A percentile compares a stretch with the other conserved stretches of the same genome.
These are phyloP conservation scores for Penicillium canescens DNA, from an alignment of 495 filamentous ascomycete species.

Conservation along the genomic window DNA sequence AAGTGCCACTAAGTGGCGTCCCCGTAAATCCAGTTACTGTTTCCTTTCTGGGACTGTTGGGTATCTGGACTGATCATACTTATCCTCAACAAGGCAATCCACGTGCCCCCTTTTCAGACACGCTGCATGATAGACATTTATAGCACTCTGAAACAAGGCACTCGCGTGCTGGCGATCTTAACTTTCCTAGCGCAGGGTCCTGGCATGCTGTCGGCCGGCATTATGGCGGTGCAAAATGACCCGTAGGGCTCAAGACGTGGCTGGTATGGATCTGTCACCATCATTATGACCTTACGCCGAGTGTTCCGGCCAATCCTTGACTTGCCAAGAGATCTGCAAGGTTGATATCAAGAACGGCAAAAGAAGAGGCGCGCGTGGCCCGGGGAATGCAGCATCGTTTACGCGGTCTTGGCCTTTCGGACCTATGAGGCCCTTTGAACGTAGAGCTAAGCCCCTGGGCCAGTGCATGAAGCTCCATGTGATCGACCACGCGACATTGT, in stretches of 20 bases:
- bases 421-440: no score
- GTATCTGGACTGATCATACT: conserved; percentile 21
- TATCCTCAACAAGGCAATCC: conserved; percentile 4
- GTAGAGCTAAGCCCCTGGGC: conserved; percentile 12
- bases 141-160: conserved; percentile 15
- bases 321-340: conserved; percentile 4
- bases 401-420: no score
- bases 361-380: conserved; percentile 18
- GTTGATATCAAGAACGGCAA: conserved; percentile 2
- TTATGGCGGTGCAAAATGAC: conserved; percentile 18
- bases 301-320: background rate
- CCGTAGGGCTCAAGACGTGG: conserved; percentile 13
- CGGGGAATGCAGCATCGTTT: conserved; percentile 13
- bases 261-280: conserved; percentile 19
- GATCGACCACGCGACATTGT: conserved; percentile 40
- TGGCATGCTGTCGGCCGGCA: conserved; percentile 16
- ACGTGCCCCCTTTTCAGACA: conserved; percentile 18
- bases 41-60: background rate
- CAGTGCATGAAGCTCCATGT: conserved; percentile 28
- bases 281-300: background rate
- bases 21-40: background rate
- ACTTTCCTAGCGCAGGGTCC: background rate
- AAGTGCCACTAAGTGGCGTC: background rate
- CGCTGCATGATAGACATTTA: conserved; percentile 2
- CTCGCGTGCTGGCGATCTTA: conserved; percentile 12